Base-by-base conservation (phyloP, 495 filamentous ascomycete species). In the Aspergillus bertholletiae region DNA sequence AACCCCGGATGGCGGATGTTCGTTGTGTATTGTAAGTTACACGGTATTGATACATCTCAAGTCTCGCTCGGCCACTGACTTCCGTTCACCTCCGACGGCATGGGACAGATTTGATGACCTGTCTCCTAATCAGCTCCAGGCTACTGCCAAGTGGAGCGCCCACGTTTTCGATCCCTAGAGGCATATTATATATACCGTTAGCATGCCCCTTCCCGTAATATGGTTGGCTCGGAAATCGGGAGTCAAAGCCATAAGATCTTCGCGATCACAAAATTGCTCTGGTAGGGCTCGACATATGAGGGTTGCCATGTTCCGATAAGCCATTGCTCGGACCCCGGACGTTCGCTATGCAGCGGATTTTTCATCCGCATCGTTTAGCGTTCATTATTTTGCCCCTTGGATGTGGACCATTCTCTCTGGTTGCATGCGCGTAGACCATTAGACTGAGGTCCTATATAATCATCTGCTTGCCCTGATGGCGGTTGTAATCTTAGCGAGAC, bases 1-100 rank as follows among this genome's bases (percentile, higher is more conserved):
- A 39, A 17, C 18, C 22, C 18, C 54, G 54, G 54, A 56, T 46
- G 54, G 48, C 54, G 54, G 54, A 56, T 37, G 47, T 56, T 56
- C 20, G 34, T 37, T 13, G 24, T 18, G 21, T 28, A 11, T 5
- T 7, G 18, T 6, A 46, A 21, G 15, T 27, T 37, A 20, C 20
- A 3, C 5, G 7, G 48, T 56, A 46, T 28, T 18, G 21, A 26
- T 12, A 22, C 15, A 8, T 41, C 50, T 7, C 39, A 46, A 30
- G 27, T 7, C 22, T 51, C 34, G 22, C 21, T 37, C 17, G 24
- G 15, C 44, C 24, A 23, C 17, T 22, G 23, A 21, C 34, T 20
- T 26, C 32, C 18, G 39, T 43, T 43, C 39, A 13, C 18, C 7
- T 43, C 39, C 39, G 39, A 43, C 11, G 3, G 22, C n/a, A 18